Conservation (phyloP, 2,329 filamentous ascomycete species). For the Penicillium sp. region DNA sequence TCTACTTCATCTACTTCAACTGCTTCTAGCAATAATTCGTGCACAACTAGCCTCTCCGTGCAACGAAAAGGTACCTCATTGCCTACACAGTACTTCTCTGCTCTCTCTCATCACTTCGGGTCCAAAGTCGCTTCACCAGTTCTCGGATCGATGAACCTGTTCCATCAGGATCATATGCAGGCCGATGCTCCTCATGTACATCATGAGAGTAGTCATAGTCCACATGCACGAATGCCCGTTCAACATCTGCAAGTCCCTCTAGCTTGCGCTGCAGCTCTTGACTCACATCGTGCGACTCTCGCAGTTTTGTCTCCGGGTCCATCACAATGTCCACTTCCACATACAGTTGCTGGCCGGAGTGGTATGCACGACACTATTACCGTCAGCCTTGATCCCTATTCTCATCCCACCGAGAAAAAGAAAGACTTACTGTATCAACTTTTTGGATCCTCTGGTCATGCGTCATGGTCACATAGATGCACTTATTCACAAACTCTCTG, state of each 20-base stretch:
- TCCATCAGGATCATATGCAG: conserved; percentile 6
- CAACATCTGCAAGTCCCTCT: conserved; percentile 14
- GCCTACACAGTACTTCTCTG: background rate
- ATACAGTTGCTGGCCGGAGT: conserved; percentile 14
- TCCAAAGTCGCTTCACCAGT: conserved; percentile 5
- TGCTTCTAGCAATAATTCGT: background rate
- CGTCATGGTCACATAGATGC: conserved; percentile 16
- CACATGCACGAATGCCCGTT: conserved; percentile 18
- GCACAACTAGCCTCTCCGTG: background rate
- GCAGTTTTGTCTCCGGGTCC: conserved; percentile 14
- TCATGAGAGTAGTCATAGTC: conserved; percentile 16
- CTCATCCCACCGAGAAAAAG: background rate
- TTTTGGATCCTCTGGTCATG: conserved; percentile 15
- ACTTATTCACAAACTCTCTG: conserved; percentile 15
- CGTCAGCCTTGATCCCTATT: background rate
- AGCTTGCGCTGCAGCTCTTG: conserved; percentile 18
- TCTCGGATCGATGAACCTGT: conserved; percentile 5
- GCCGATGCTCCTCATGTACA: background rate
- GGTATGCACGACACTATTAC: conserved; percentile 14
- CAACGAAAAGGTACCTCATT: background rate
- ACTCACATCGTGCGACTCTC: conserved; percentile 17
- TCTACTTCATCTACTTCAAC: background rate
- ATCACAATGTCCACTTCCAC: conserved; percentile 19
- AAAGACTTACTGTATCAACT: conserved; percentile 10
- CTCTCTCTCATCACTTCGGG: background rate